These are phyloP conservation scores for Pilobolus umbonatus DNA, from an alignment of 192 early-diverging fungal species.

Conservation along the genomic window DNA sequence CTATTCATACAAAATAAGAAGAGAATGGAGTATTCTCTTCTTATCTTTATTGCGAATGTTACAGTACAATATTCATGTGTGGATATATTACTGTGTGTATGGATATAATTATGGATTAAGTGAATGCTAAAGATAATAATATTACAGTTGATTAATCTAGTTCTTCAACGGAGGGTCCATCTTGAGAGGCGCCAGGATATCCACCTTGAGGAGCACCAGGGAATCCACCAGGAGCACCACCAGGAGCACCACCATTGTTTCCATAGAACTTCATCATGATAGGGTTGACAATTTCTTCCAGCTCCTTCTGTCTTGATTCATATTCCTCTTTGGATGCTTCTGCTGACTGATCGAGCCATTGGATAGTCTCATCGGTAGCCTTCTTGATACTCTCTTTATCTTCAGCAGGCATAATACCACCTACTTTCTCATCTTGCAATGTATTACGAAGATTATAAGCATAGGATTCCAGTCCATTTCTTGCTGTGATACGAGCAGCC, in stretches of 20 bases:
- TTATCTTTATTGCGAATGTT: no score
- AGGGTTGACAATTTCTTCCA: slow-evolving; percentile 91
- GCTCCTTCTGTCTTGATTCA: slow-evolving; percentile 89
- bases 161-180: slow-evolving; percentile 22
- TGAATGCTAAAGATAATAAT: neutral
- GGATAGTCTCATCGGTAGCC: slow-evolving; percentile 86
- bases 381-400: slow-evolving; percentile 87
- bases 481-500: slow-evolving; percentile 83
- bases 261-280: slow-evolving; percentile 98
- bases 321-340: slow-evolving; percentile 99
- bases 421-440: slow-evolving; percentile 79
- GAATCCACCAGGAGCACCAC: slow-evolving; percentile 76
- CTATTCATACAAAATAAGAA: no score
- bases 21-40: no score
- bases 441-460: slow-evolving; percentile 98
- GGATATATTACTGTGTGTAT: neutral
- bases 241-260: slow-evolving; percentile 70
- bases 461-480: slow-evolving; percentile 96
- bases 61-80: no score
- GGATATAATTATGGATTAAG: neutral
- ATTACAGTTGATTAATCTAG: slow-evolving; percentile 18
- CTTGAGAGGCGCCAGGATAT: slow-evolving; percentile 1
- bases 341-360: slow-evolving; percentile 90
- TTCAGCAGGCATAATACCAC: slow-evolving; percentile 70
- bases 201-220: slow-evolving; percentile 51